Percentiles rank a stretch among this genome's conserved stretches.
phyloP scores from a whole-genome alignment of 2,329 filamentous ascomycete species.

The Pseudogymnoascus sp. region DNA sequence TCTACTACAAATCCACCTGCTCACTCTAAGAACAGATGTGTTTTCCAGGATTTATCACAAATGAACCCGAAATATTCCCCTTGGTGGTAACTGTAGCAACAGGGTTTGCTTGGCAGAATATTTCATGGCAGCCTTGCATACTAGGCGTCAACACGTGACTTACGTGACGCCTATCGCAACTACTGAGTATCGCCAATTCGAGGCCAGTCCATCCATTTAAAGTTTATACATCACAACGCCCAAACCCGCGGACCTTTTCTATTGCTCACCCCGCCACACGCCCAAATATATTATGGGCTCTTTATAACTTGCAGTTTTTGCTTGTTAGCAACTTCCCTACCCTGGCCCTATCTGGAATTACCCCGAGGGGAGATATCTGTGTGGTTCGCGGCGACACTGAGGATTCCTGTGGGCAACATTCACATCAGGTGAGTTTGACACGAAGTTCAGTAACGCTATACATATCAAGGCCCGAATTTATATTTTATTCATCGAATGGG shows the following conservation, averaged over 20 bases:
- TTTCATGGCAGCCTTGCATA: not conserved
- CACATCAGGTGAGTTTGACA: not conserved
- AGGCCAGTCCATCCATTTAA: not conserved
- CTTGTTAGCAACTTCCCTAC: not conserved
- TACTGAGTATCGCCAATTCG: not conserved
- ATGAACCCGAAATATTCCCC: not conserved
- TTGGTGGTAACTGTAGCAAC: not conserved
- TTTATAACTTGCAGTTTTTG: not conserved
- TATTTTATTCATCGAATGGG: not conserved
- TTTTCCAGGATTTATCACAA: not conserved
- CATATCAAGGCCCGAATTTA: not conserved
- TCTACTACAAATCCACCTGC: not conserved
- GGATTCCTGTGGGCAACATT: not conserved
- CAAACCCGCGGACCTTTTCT: not conserved
- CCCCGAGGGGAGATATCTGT: not conserved
- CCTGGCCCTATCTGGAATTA: not conserved
- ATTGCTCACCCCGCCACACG: not conserved
- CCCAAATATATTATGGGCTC: not conserved
- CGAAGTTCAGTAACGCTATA: not conserved
- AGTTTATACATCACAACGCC: not conserved
- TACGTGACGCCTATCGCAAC: not conserved
- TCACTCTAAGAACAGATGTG: not conserved
- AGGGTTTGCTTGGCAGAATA: not conserved
- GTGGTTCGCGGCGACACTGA: not conserved
- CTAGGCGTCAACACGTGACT: not conserved